phyloP scores from a whole-genome alignment of 2,329 filamentous ascomycete species.

The Sporothrix mexicana region DNA sequence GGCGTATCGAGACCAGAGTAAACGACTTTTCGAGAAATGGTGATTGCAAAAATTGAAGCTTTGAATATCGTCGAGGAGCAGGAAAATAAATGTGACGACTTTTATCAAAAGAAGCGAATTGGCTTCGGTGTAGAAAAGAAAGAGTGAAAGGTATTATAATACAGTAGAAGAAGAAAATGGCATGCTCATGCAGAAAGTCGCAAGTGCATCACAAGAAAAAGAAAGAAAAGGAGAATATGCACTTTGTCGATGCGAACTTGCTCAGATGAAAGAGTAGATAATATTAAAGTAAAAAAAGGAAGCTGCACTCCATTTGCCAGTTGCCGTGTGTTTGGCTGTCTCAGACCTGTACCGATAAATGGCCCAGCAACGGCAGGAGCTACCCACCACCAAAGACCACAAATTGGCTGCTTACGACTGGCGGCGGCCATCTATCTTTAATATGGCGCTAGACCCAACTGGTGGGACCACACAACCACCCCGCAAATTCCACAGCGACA shows the following conservation, averaged over 20 bases:
- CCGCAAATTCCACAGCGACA: slow-evolving; percentile 11
- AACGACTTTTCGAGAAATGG: background rate
- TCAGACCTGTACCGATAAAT: slow-evolving; percentile 37
- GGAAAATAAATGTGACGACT: background rate
- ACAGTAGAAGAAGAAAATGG: slow-evolving; percentile 20
- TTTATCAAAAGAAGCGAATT: background rate
- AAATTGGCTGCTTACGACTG: background rate
- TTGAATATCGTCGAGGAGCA: slow-evolving; percentile 10
- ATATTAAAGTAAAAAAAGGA: background rate
- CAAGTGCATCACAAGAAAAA: slow-evolving; percentile 7
- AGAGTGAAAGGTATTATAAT: slow-evolving; percentile 16
- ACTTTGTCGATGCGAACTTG: background rate
- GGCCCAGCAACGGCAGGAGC: slow-evolving; percentile 39
- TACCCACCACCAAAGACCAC: slow-evolving; percentile 17
- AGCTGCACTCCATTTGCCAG: slow-evolving; percentile 18
- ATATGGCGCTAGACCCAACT: slow-evolving; percentile 10
- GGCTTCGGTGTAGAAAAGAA: background rate
- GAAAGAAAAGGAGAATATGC: slow-evolving; percentile 5
- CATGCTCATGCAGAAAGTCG: background rate
- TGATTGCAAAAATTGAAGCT: background rate
- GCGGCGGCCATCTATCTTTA: background rate
- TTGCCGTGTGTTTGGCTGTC: slow-evolving; percentile 28
- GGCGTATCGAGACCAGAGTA: background rate
- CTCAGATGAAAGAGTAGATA: background rate
- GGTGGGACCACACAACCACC: background rate